phyloP scores from a whole-genome alignment of 2,329 filamentous ascomycete genomes.

The Neophaeococcomyces aloes region DNA sequence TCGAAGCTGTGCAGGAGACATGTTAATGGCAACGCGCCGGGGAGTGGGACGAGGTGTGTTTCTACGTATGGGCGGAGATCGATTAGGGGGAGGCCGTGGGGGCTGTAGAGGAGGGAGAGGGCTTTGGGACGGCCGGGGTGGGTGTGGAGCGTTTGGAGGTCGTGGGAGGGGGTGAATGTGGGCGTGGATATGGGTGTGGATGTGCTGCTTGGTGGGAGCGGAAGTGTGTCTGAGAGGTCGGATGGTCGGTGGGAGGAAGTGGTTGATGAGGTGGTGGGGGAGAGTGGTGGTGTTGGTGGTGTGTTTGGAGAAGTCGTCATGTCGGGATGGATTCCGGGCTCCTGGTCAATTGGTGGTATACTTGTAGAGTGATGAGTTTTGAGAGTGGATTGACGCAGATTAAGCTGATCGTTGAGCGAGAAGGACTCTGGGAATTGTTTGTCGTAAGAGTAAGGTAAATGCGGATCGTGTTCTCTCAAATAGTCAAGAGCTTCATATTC shows the following conservation, averaged over 20 bases:
- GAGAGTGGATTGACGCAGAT: too few relatives aligned
- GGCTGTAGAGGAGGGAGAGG: constrained; percentile 44
- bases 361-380: too few relatives aligned
- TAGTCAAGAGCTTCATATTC: too few relatives aligned
- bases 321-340: background rate
- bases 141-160: too few relatives aligned
- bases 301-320: background rate
- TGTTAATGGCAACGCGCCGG: constrained; percentile 40
- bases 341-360: constrained; percentile 1
- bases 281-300: constrained; percentile 17
- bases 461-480: constrained; percentile 12
- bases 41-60: constrained; percentile 33
- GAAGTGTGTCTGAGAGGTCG: constrained; percentile 13
- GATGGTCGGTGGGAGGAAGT: constrained; percentile 9
- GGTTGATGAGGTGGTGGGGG: constrained; percentile 6
- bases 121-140: too few relatives aligned
- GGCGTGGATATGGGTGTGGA: constrained; percentile 9
- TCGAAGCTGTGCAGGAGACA: constrained; percentile 44
- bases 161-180: too few relatives aligned
- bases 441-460: constrained; percentile 14
- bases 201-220: constrained; percentile 11
- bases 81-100: constrained; percentile 40
- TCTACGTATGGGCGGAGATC: constrained; percentile 39
- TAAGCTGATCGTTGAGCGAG: constrained; percentile 7
- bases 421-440: constrained; percentile 14